phyloP scores from a whole-genome alignment of 169 alveolate genomes.

The Plasmodium inui region DNA sequence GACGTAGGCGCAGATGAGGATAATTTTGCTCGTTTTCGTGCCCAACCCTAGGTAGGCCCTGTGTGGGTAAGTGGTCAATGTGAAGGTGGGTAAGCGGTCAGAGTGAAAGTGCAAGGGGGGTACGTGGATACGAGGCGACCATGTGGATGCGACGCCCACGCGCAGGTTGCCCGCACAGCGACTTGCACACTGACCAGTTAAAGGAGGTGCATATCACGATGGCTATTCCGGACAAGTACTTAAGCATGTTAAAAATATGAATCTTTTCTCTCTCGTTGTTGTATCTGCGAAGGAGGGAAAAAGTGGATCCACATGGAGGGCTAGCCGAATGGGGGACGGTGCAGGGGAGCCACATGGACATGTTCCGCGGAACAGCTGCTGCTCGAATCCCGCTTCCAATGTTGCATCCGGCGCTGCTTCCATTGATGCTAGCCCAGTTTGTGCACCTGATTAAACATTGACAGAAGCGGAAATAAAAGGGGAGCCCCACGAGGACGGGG shows the following conservation, averaged over 20 bases:
- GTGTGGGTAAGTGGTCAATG: neutral
- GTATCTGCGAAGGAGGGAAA: slow-evolving; percentile 74
- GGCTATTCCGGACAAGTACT: slow-evolving; percentile 62
- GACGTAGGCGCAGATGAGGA: slow-evolving; percentile 85
- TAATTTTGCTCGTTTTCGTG: slow-evolving; percentile 74
- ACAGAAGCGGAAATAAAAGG: slow-evolving; percentile 86
- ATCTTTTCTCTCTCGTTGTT: slow-evolving; percentile 67
- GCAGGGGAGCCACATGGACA: neutral
- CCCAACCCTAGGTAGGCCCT: slow-evolving; percentile 73
- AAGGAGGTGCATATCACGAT: slow-evolving; percentile 74
- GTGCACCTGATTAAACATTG: slow-evolving; percentile 88
- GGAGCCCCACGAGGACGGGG: slow-evolving; percentile 86
- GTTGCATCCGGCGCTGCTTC: neutral
- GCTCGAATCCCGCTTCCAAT: neutral
- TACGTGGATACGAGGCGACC: slow-evolving; percentile 13
- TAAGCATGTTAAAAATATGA: slow-evolving; percentile 42
- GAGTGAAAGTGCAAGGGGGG: neutral
- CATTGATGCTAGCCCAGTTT: slow-evolving; percentile 12
- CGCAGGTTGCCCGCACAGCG: neutral
- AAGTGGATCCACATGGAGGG: slow-evolving; percentile 10
- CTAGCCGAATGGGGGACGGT: neutral
- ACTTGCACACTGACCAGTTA: slow-evolving; percentile 52
- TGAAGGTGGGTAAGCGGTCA: neutral
- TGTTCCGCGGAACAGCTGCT: neutral
- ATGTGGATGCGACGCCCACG: neutral